These are phyloP conservation scores for Phalaenopsis hybrid DNA, from an alignment of 116 monocot species.

Conservation along the genomic window DNA sequence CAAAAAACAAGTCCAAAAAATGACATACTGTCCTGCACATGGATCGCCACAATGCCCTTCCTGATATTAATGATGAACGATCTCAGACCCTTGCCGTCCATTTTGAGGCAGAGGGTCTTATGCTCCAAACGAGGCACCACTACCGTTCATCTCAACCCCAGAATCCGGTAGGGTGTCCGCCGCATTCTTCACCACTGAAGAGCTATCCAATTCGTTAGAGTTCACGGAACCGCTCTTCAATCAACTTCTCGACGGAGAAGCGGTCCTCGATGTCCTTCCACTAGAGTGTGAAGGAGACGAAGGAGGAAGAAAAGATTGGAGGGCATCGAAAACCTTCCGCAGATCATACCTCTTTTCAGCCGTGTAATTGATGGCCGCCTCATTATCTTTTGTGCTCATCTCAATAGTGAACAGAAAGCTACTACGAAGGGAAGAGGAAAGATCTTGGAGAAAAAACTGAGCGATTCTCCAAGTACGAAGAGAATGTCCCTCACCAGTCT, in stretches of 20 bases:
- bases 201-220: slow-evolving; percentile 18
- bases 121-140: slow-evolving; percentile 25
- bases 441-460: not conserved
- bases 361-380: slow-evolving; percentile 31
- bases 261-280: slow-evolving; percentile 63
- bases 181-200: not conserved
- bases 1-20: no score
- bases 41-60: slow-evolving; percentile 19
- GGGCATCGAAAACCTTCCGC: slow-evolving; percentile 45
- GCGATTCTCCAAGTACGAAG: not conserved
- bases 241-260: slow-evolving; percentile 34
- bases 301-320: slow-evolving; percentile 32
- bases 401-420: slow-evolving; percentile 7
- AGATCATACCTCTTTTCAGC: slow-evolving; percentile 51
- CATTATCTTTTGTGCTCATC: slow-evolving; percentile 17
- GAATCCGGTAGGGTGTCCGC: not conserved
- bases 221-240: slow-evolving; percentile 36
- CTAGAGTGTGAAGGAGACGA: slow-evolving; percentile 31
- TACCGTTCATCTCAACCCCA: not conserved
- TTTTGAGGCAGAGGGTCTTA: slow-evolving; percentile 32
- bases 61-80: slow-evolving; percentile 32
- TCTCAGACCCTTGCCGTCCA: slow-evolving; percentile 42
- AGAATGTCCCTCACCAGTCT: no score
- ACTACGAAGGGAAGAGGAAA: not conserved
- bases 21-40: not conserved